Base-by-base conservation (phyloP, 768 basidiomycete species). In the Neoboletus magnificus region DNA sequence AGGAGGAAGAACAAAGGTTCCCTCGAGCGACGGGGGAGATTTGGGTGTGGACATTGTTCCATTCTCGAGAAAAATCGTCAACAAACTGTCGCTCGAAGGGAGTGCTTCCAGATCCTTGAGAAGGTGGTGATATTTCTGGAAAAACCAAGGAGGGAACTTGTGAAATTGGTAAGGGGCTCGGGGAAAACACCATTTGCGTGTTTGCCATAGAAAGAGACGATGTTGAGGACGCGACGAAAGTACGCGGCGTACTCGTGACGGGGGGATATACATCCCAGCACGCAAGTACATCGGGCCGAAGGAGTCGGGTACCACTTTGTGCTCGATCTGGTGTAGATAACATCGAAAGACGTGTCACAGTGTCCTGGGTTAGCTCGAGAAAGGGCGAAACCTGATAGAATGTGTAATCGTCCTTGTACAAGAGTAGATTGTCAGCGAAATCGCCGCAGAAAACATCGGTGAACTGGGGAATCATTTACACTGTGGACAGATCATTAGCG, bases 1-100 rank as follows among this genome's bases (percentile, higher is more conserved):
- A 48, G 4, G 39, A 23, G 18, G 58, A 33, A 33, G 27, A 35
- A 25, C 22, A 7, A 16, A 37, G 35, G 13, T 46, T 43, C 36
- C 35, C 55, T 50, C 70, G 55, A 13, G 48, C 25, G 29, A 71
- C 58, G 4, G 70, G 70, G 27, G 70, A 71, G 5, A 64, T 42
- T 8, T 63, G 65, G 7, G 52, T 50, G 22, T 58, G 48, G 46
- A 35, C 25, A 37, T 16, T 43, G 52, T 32, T 58, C 67, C 62
- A 71, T 36, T 54, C 61, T 20, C 43, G 60, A 42, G 63, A 43
- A 22, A 62, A 58, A 41, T 66, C 46, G 50, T 52, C 47, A 20
- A 23, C n/a, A 40, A 72, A 71, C 36, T 69, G 69, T 32, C 61
- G 62, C 30, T 69, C 70, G 16, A 71, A 71, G 9, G 70, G 67